Evolutionary conservation across 306 rosid genomes (phyloP).

Genomic region (Fagus crenata): DNA sequence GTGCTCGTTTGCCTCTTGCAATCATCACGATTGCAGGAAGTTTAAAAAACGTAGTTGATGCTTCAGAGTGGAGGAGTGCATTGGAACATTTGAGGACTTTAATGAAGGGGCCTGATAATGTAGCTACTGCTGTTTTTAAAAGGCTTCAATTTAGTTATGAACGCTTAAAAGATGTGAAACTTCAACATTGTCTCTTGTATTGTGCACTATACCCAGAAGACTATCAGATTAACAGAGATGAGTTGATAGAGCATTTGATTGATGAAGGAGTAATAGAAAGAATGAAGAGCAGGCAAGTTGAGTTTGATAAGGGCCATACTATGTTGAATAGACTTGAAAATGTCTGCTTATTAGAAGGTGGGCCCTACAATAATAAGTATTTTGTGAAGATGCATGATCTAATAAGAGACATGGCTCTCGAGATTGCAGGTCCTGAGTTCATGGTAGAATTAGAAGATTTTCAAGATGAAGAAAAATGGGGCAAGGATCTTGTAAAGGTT

Average conservation of each 20-base stretch:
- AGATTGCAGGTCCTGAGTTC: no score
- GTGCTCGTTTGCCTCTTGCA: constrained; percentile 19
- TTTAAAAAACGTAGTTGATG: constrained; percentile 2
- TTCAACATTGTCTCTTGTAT: constrained; percentile 22
- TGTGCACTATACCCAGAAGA: constrained; percentile 37
- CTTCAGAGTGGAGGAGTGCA: constrained; percentile 18
- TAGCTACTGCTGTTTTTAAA: constrained; percentile 23
- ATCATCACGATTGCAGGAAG: constrained; percentile 15
- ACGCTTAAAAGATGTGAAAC: neutral
- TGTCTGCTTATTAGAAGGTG: constrained; percentile 9
- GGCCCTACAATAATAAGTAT: neutral
- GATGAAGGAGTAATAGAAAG: constrained; percentile 29
- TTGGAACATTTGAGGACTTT: constrained; percentile 16
- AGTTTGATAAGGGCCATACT: constrained; percentile 24
- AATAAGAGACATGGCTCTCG: constrained; percentile 7
- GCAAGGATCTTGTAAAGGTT: no score
- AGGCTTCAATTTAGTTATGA: constrained; percentile 30
- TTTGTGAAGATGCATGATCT: constrained; percentile 30
- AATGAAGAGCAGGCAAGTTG: constrained; percentile 20
- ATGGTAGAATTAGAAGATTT: rapidly evolving
- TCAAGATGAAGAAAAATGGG: no score
- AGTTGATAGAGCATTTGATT: constrained; percentile 29
- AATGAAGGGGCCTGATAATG: neutral
- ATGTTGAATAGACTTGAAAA: constrained; percentile 19
- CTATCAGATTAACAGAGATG: constrained; percentile 21